Evolutionary conservation across 495 filamentous ascomycete genomes (phyloP).

Genomic region (Antarctomyces pellizariae): DNA sequence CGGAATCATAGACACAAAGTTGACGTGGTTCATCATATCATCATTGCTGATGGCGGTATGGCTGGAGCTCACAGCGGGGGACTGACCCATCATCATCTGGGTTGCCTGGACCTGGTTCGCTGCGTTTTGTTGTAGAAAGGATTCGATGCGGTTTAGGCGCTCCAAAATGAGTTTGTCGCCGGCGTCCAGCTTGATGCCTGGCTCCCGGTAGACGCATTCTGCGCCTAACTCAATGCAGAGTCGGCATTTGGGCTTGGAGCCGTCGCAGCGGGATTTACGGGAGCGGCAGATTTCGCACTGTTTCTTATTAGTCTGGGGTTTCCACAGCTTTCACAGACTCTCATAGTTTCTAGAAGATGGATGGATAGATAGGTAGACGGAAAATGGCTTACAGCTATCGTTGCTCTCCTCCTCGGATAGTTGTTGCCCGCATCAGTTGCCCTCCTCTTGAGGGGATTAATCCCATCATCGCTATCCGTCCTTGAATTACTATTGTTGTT

Average conservation of each 20-base stretch:
- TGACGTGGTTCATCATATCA: conserved; percentile 25
- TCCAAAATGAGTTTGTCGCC: conserved; percentile 71
- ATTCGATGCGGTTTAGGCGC: conserved; percentile 51
- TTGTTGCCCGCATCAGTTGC: conserved; percentile 40
- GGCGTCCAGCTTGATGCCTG: conserved; percentile 69
- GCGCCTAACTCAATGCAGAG: conserved; percentile 62
- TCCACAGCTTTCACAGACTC: neutral
- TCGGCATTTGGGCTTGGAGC: conserved; percentile 61
- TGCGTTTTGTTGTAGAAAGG: conserved; percentile 43
- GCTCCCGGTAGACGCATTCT: conserved; percentile 66
- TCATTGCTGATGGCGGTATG: conserved; percentile 42
- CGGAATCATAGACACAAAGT: conserved; percentile 33
- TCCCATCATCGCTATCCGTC: conserved; percentile 22
- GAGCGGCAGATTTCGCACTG: conserved; percentile 72
- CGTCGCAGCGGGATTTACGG: conserved; percentile 64
- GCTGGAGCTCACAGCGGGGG: conserved; percentile 42
- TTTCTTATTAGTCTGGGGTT: conserved; percentile 1
- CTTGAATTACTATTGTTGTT: conserved; percentile 22
- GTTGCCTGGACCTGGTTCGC: conserved; percentile 24
- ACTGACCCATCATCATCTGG: conserved; percentile 25
- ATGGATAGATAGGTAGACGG: conserved; percentile 2
- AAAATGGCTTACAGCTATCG: conserved; percentile 37
- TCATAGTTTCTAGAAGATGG: conserved; percentile 1
- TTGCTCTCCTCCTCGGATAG: conserved; percentile 45
- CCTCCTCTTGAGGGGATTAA: conserved; percentile 35